Conservation (phyloP, 2,329 filamentous ascomycete species). For the Davidsoniella eucalypti region DNA sequence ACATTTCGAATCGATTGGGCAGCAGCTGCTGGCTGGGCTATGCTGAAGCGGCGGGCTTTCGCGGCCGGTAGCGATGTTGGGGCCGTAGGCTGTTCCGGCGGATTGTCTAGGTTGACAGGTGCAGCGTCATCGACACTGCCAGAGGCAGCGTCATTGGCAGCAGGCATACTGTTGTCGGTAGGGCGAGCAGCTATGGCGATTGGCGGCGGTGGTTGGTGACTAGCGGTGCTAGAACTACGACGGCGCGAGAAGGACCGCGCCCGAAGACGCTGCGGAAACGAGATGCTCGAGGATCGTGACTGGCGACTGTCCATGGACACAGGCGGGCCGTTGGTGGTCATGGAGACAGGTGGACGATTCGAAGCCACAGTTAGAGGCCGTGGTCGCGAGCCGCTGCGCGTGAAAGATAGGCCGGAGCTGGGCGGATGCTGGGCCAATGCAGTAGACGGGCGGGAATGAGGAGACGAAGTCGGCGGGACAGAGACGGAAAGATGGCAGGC, state of each 20-base stretch:
- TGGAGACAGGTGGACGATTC: background rate
- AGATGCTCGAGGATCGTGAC: slow-evolving; percentile 31
- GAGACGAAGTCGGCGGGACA: too few species aligned
- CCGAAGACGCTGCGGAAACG: slow-evolving; percentile 30
- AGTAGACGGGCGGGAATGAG: too few species aligned
- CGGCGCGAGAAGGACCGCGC: slow-evolving; percentile 27
- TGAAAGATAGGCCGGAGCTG: too few species aligned
- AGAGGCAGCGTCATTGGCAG: background rate
- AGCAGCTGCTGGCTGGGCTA: slow-evolving; percentile 17
- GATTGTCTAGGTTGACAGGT: slow-evolving; percentile 12
- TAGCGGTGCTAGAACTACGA: slow-evolving; percentile 19
- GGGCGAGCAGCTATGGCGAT: background rate
- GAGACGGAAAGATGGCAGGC: too few species aligned
- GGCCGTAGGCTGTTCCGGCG: slow-evolving; percentile 4
- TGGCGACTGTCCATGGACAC: slow-evolving; percentile 5
- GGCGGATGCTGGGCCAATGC: too few species aligned
- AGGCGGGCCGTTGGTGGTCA: slow-evolving; percentile 2
- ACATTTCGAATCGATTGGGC: slow-evolving; percentile 30
- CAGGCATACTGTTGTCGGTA: slow-evolving; percentile 18
- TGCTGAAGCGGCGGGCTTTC: slow-evolving; percentile 14
- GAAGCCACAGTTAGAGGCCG: slow-evolving; percentile 5
- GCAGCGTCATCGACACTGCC: slow-evolving; percentile 1
- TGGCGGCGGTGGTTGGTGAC: slow-evolving; percentile 8
- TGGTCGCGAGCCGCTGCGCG: slow-evolving; percentile 5
- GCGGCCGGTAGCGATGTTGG: slow-evolving; percentile 18